Evolutionary conservation across 2,329 filamentous ascomycete genomes (phyloP).

Genomic region (Cercospora canescens): DNA sequence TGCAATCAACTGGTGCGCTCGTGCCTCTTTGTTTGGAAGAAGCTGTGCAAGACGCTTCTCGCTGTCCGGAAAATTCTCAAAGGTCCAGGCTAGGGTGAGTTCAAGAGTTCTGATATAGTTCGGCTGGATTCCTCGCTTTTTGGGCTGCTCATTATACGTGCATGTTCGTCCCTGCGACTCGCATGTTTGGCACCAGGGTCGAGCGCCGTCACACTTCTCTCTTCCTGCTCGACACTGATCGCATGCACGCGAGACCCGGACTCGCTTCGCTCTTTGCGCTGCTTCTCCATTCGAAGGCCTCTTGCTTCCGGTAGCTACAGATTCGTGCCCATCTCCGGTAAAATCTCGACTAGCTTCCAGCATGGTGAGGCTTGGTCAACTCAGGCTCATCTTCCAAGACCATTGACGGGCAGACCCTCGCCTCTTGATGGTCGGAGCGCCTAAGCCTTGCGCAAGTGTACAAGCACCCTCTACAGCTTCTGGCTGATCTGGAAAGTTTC

Average conservation of each 20-base stretch:
- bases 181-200: slow-evolving; percentile 68
- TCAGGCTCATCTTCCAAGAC: slow-evolving; percentile 6
- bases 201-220: slow-evolving; percentile 73
- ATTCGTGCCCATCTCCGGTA: slow-evolving; percentile 12
- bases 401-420: not conserved
- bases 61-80: slow-evolving; percentile 58
- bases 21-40: slow-evolving; percentile 48
- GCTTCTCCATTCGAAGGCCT: slow-evolving; percentile 24
- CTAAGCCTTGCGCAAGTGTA: not conserved
- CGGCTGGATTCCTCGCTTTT: slow-evolving; percentile 77
- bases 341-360: slow-evolving; percentile 8
- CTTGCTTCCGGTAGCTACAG: slow-evolving; percentile 15
- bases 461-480: not conserved
- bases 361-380: slow-evolving; percentile 19
- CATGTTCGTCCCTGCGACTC: slow-evolving; percentile 63
- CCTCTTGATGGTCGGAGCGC: not conserved
- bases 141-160: slow-evolving; percentile 70
- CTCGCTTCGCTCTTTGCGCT: slow-evolving; percentile 52
- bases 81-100: slow-evolving; percentile 65
- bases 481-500: not conserved
- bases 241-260: slow-evolving; percentile 42
- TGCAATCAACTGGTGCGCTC: slow-evolving; percentile 49
- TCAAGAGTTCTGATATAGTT: slow-evolving; percentile 77
- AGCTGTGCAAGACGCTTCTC: slow-evolving; percentile 51
- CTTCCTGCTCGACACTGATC: slow-evolving; percentile 38